Evolutionary conservation across 345 rosid genomes (phyloP), one percentile per base, ranked within the genome.

Genomic region (Lepidium aucheri): DNA sequence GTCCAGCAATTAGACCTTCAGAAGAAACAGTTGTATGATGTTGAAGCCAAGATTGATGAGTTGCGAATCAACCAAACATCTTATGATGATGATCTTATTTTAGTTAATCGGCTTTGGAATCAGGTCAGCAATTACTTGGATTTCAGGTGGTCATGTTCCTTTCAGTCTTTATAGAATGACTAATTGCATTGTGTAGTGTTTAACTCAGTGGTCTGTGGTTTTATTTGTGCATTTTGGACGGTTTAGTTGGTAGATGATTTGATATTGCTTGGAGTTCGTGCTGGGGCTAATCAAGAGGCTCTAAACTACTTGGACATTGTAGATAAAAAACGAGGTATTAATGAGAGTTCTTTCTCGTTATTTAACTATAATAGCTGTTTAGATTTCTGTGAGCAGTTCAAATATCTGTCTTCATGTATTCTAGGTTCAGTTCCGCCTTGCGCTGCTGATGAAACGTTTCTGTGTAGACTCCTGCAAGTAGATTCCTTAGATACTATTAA

Each of bases 171-270:
- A 14, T 58, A 10, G 39, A 49, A 53, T 4, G 36, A 14, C 15
- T 58, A 47, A n/a, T 58, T n/a, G 45, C 51, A 14, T 46, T 3
- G 14, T 22, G 34, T 11, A 15, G 9, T 46, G 52, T 18, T 50
- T 65, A 9, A 24, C 14, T 58, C 53, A 16, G 46, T 34, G 47
- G 9, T 49, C 12, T 64, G 28, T 39, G 22, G 14, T 39, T 64
- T 56, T 9, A 14, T 39, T 35, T 33, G 9, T 77, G 43, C 34
- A 49, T 9, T 51, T 67, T 38, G 77, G 77, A 58, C 22, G 50
- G n/a, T 80, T 46, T 78, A 93, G 98, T 82, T 93, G 82, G 90
- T 81, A 53, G 97, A 90, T 84, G 97, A 93, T 78, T 74, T 93
- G 70, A 63, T 86, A 53, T 74, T 90, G 34, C 85, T 93, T 61